A percentile compares a stretch with the other conserved stretches of the same genome.
Conservation (phyloP, 495 filamentous ascomycete genomes). For the Penicillium odoratum region DNA sequence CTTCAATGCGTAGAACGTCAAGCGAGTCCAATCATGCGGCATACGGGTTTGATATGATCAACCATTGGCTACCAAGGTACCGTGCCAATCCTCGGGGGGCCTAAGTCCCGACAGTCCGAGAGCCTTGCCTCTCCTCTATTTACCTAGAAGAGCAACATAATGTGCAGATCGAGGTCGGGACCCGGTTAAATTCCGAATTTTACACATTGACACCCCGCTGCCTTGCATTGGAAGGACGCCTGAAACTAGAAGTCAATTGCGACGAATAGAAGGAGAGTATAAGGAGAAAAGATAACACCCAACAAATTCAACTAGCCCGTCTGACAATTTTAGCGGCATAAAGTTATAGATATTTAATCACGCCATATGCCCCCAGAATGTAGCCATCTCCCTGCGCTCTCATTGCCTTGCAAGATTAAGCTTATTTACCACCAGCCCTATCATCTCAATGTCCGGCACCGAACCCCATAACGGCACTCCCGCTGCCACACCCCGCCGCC, state of each 20-base stretch:
- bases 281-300: not conserved
- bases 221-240: not conserved
- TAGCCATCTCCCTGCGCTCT: constrained; percentile 3
- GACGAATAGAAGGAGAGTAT: not conserved
- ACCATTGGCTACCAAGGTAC: not conserved
- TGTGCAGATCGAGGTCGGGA: not conserved
- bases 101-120: not conserved
- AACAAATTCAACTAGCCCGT: too few species aligned
- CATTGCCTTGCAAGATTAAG: constrained; percentile 13
- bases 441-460: not conserved
- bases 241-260: not conserved
- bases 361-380: constrained; percentile 11
- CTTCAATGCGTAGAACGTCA: too few species aligned
- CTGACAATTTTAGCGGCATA: too few species aligned
- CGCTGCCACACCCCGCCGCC: constrained; percentile 7
- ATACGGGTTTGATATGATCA: not conserved
- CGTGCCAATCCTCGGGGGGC: not conserved
- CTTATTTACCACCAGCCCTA: constrained; percentile 4
- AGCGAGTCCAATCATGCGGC: not conserved
- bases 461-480: not conserved
- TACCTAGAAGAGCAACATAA: not conserved
- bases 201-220: not conserved
- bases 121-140: not conserved
- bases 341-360: constrained; percentile 2
- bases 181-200: not conserved